phyloP scores from a whole-genome alignment of 2,329 filamentous ascomycete species.

The Lecanicillium sp. region DNA sequence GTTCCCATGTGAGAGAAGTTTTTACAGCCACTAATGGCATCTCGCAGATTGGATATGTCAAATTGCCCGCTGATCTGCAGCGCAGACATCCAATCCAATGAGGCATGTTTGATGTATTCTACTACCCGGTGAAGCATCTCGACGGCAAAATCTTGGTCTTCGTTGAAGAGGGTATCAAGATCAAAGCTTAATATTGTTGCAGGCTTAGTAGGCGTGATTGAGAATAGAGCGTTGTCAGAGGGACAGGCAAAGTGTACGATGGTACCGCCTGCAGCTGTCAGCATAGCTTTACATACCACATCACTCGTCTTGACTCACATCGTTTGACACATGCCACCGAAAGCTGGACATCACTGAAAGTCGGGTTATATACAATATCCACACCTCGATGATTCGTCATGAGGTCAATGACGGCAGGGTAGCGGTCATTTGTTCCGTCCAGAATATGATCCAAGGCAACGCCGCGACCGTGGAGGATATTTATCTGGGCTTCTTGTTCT shows the following conservation, averaged over 20 bases:
- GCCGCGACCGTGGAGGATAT: slow-evolving; percentile 28
- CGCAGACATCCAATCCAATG: slow-evolving; percentile 1
- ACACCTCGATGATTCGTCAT: slow-evolving; percentile 30
- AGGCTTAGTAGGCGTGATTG: slow-evolving; percentile 13
- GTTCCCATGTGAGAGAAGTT: slow-evolving; percentile 7
- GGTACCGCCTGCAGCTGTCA: slow-evolving; percentile 25
- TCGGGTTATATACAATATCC: slow-evolving; percentile 42
- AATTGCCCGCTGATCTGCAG: slow-evolving; percentile 10
- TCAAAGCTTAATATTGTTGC: slow-evolving; percentile 29
- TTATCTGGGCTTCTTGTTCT: slow-evolving; percentile 28
- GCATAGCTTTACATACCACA: not conserved
- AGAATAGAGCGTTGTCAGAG: slow-evolving; percentile 15
- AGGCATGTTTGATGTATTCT: slow-evolving; percentile 6
- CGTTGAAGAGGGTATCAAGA: slow-evolving; percentile 25
- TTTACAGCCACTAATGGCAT: slow-evolving; percentile 23
- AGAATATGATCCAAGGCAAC: slow-evolving; percentile 34
- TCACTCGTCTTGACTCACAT: slow-evolving; percentile 25
- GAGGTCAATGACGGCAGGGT: slow-evolving; percentile 27
- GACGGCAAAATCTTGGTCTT: slow-evolving; percentile 27
- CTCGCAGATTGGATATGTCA: slow-evolving; percentile 20
- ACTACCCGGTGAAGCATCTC: slow-evolving; percentile 22
- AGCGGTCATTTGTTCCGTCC: slow-evolving; percentile 27
- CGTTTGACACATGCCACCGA: slow-evolving; percentile 30
- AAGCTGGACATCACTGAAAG: slow-evolving; percentile 28
- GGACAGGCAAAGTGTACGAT: slow-evolving; percentile 27